A percentile compares a stretch with the other conserved stretches of the same genome.
These are phyloP conservation scores for Leccinum griseonigrum DNA, from an alignment of 1,284 basidiomycete species.

Conservation along the genomic window DNA sequence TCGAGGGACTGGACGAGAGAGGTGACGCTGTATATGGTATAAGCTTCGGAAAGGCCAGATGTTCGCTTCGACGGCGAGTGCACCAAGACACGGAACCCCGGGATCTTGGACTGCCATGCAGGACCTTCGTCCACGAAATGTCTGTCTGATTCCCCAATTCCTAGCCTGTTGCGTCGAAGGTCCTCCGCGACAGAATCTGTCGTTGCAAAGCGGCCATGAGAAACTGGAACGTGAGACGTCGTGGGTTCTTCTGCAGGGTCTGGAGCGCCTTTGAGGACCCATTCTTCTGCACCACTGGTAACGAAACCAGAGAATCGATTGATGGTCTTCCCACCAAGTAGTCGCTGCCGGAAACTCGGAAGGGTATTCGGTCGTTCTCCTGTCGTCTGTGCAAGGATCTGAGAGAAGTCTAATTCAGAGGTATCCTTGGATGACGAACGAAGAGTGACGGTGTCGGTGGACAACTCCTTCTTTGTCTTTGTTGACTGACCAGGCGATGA, in stretches of 20 bases:
- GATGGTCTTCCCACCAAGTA: conserved; percentile 72
- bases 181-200: conserved; percentile 38
- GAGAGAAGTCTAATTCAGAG: conserved; percentile 33
- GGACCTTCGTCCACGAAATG: conserved; percentile 77
- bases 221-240: conserved; percentile 14
- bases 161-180: conserved; percentile 36
- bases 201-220: conserved; percentile 27
- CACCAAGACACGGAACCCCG: conserved; percentile 70
- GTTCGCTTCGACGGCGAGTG: conserved; percentile 76
- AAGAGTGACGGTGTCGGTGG: conserved; percentile 49
- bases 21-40: conserved; percentile 74
- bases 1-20: conserved; percentile 55
- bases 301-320: conserved; percentile 85
- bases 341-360: conserved; percentile 65
- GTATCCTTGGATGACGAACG: conserved; percentile 42
- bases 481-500: conserved; percentile 40
- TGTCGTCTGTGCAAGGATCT: conserved; percentile 67
- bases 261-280: conserved; percentile 61
- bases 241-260: conserved; percentile 22
- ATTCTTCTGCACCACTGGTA: conserved; percentile 81
- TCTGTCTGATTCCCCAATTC: conserved; percentile 54
- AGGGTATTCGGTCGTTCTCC: conserved; percentile 64
- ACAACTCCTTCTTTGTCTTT: conserved; percentile 38
- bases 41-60: conserved; percentile 66
- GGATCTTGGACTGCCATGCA: conserved; percentile 69